Conservation (phyloP, 2,329 filamentous ascomycete genomes). For the Simplicillium aogashimaense region DNA sequence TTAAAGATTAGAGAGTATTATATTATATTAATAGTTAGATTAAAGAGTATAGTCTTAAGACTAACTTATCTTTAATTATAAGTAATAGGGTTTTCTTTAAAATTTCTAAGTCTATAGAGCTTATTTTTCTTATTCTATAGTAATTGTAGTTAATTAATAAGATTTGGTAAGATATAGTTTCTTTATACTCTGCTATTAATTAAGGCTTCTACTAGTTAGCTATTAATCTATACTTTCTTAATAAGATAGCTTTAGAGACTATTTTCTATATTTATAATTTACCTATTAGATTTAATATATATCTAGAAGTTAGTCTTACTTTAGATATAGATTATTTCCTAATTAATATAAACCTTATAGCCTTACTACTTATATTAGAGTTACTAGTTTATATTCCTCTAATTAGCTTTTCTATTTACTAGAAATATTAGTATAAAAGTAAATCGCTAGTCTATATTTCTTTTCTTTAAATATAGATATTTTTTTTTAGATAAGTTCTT, state of each 20-base stretch:
- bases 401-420: no score
- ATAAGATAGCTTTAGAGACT: no score
- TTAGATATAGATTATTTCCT: not conserved
- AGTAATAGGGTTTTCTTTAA: not conserved
- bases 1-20: not conserved
- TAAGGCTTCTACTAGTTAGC: not conserved
- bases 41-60: not conserved
- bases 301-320: not conserved
- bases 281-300: not conserved
- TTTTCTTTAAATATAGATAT: no score
- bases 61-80: not conserved
- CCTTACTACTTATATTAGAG: not conserved
- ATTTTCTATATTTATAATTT: no score
- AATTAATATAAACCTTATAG: not conserved
- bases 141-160: constrained; percentile 1
- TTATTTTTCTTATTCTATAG: not conserved
- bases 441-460: no score
- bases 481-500: no score
- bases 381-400: no score
- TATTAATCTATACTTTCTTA: not conserved
- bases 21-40: not conserved
- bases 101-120: not conserved
- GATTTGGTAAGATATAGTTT: not conserved
- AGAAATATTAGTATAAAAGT: no score
- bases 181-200: constrained; percentile 1